Percentiles rank a stretch among this genome's conserved stretches.
Evolutionary conservation across 1,284 basidiomycete species (phyloP).

Genomic region (Tetrapyrgos nigripes): DNA sequence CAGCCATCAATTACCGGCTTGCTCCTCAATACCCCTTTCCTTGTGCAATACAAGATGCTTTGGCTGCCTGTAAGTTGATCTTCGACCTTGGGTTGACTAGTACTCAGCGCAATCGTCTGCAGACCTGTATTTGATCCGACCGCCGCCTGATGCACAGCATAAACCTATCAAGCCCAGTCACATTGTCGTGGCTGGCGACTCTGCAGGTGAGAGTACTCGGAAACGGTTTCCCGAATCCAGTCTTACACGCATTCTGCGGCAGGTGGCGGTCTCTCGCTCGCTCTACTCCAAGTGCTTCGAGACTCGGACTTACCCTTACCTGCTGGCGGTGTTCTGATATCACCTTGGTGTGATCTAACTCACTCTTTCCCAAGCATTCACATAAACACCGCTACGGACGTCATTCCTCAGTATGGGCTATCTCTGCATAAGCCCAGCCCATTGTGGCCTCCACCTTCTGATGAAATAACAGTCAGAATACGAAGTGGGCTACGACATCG

Average conservation of each 20-base stretch:
- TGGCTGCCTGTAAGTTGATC: slow-evolving; percentile 75
- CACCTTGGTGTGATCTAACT: slow-evolving; percentile 93
- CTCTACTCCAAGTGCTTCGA: slow-evolving; percentile 90
- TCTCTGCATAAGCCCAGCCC: slow-evolving; percentile 86
- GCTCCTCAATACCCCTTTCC: slow-evolving; percentile 98
- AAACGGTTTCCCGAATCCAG: too few species aligned
- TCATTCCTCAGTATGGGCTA: slow-evolving; percentile 73
- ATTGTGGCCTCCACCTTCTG: slow-evolving; percentile 91
- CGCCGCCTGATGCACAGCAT: slow-evolving; percentile 77
- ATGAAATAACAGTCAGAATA: slow-evolving; percentile 69
- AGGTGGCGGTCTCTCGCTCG: slow-evolving; percentile 88
- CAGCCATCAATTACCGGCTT: slow-evolving; percentile 89
- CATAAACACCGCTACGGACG: slow-evolving; percentile 84
- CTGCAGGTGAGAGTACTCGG: too few species aligned
- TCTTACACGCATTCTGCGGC: too few species aligned
- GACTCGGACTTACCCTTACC: slow-evolving; percentile 86
- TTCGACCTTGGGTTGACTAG: neutral
- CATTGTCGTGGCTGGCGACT: slow-evolving; percentile 91
- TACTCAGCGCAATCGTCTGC: slow-evolving; percentile 2
- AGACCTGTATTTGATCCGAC: slow-evolving; percentile 62
- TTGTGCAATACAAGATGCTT: slow-evolving; percentile 88
- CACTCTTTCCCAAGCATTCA: slow-evolving; percentile 94
- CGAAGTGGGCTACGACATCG: slow-evolving; percentile 67
- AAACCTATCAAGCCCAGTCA: slow-evolving; percentile 81
- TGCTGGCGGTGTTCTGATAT: slow-evolving; percentile 86